Percentiles rank a stretch among this genome's conserved stretches.
Evolutionary conservation across 2,329 filamentous ascomycete species (phyloP).

Genomic region (Claviceps sp.): DNA sequence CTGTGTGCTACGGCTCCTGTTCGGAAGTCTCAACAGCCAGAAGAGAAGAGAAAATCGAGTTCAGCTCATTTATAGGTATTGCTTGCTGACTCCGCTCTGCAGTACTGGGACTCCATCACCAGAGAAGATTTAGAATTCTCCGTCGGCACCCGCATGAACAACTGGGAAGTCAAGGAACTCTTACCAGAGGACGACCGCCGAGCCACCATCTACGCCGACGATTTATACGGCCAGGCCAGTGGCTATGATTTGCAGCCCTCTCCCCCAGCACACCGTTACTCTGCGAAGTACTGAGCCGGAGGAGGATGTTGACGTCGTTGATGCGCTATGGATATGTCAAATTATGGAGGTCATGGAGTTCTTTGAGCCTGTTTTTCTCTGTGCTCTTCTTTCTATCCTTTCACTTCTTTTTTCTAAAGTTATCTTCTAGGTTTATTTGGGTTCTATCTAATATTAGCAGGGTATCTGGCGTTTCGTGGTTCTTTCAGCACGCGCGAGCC

Average conservation of each 20-base stretch:
- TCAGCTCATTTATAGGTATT: not conserved
- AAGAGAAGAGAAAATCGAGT: not conserved
- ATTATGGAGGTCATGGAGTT: not conserved
- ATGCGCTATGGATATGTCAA: not conserved
- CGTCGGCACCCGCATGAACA: conserved; percentile 87
- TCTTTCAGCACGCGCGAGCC: not conserved
- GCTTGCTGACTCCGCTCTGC: conserved; percentile 6
- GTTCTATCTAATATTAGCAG: not conserved
- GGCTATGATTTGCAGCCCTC: conserved; percentile 40
- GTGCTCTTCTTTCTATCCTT: not conserved
- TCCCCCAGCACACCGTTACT: conserved; percentile 28
- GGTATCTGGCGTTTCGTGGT: not conserved
- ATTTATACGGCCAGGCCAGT: conserved; percentile 45
- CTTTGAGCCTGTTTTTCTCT: not conserved
- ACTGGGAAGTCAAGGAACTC: conserved; percentile 95
- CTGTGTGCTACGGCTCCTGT: not conserved
- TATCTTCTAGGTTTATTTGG: not conserved
- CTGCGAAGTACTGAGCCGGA: conserved; percentile 28
- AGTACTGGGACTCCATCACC: conserved; percentile 99
- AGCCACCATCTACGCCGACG: conserved; percentile 57
- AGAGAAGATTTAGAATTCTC: conserved; percentile 97
- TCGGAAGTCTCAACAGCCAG: not conserved
- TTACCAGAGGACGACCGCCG: conserved; percentile 70
- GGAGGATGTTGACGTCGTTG: conserved; percentile 6
- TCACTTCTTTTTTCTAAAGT: not conserved